A percentile compares a stretch with the other conserved stretches of the same genome.
These are phyloP conservation scores for Cylindrotheca fusiformis DNA, from an alignment of 108 stramenopile genomes.

Conservation along the genomic window DNA sequence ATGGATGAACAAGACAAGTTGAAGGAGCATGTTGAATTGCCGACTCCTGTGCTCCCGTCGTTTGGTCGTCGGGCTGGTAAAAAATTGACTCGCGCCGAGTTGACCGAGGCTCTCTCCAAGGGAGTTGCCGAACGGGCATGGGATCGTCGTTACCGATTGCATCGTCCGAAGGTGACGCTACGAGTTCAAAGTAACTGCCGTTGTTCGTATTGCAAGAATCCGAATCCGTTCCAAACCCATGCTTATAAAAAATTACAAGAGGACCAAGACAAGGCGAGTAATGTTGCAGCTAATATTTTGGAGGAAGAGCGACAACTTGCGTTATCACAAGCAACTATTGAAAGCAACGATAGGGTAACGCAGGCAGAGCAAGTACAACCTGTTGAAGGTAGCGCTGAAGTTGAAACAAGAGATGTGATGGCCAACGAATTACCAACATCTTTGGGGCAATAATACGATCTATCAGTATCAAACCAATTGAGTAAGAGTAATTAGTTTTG, in stretches of 20 bases:
- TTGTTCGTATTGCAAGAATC: slow-evolving; percentile 31
- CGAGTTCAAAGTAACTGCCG: slow-evolving; percentile 12
- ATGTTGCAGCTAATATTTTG: too few species aligned
- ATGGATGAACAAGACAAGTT: slow-evolving; percentile 4
- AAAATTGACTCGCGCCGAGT: neutral
- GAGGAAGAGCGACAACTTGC: too few species aligned
- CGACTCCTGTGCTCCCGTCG: slow-evolving; percentile 12
- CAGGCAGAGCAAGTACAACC: too few species aligned
- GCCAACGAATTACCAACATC: too few species aligned
- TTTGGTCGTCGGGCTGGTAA: neutral
- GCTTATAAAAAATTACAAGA: slow-evolving; percentile 24
- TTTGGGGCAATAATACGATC: too few species aligned
- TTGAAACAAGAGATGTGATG: too few species aligned
- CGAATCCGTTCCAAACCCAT: slow-evolving; percentile 31
- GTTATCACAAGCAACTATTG: too few species aligned
- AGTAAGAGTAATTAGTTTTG: too few species aligned
- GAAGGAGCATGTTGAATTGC: slow-evolving; percentile 7
- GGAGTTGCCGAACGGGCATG: slow-evolving; percentile 30
- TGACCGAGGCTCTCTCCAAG: slow-evolving; percentile 12
- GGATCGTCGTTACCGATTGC: slow-evolving; percentile 32
- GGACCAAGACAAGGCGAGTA: too few species aligned
- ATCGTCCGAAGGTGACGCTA: slow-evolving; percentile 20
- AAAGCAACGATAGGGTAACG: too few species aligned
- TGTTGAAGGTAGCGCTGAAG: too few species aligned
- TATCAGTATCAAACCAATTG: too few species aligned